phyloP scores from a whole-genome alignment of 2,329 filamentous ascomycete species.

The Aspergillus aculeatinus region DNA sequence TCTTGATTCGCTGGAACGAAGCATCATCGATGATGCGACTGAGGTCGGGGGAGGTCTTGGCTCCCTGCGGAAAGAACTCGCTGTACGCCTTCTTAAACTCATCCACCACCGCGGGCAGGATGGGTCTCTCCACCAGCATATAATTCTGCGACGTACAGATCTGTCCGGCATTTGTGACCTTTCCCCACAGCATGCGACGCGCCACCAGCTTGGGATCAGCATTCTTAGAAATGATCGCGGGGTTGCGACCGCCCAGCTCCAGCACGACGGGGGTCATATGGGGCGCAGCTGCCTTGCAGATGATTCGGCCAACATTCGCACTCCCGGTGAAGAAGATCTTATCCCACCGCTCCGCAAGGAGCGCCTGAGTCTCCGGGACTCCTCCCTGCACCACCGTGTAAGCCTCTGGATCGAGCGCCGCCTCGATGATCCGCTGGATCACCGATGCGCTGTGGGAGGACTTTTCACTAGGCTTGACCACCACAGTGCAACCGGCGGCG shows the following conservation, averaged over 20 bases:
- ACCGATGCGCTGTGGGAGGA: slow-evolving; percentile 74
- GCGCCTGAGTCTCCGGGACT: slow-evolving; percentile 73
- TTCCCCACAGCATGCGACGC: slow-evolving; percentile 82
- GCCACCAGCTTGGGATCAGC: slow-evolving; percentile 79
- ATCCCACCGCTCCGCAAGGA: slow-evolving; percentile 90
- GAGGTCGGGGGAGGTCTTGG: slow-evolving; percentile 74
- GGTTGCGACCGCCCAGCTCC: slow-evolving; percentile 89
- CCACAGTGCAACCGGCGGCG: slow-evolving; percentile 81
- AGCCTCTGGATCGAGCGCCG: slow-evolving; percentile 71
- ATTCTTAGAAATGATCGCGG: slow-evolving; percentile 83
- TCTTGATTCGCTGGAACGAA: slow-evolving; percentile 80
- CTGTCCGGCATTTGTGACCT: slow-evolving; percentile 82
- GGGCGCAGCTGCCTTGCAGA: slow-evolving; percentile 84
- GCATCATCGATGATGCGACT: slow-evolving; percentile 75
- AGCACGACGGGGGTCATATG: slow-evolving; percentile 83
- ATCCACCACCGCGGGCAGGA: slow-evolving; percentile 69
- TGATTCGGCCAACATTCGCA: slow-evolving; percentile 75
- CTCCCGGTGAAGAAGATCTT: slow-evolving; percentile 97
- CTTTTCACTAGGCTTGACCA: slow-evolving; percentile 88
- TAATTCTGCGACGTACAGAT: slow-evolving; percentile 94
- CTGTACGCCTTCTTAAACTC: slow-evolving; percentile 69
- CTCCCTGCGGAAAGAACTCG: slow-evolving; percentile 81
- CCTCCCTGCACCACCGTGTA: slow-evolving; percentile 79
- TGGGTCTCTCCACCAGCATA: slow-evolving; percentile 73
- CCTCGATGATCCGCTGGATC: slow-evolving; percentile 73